Conservation (phyloP, 257 asterid species). For the Misopates orontium region DNA sequence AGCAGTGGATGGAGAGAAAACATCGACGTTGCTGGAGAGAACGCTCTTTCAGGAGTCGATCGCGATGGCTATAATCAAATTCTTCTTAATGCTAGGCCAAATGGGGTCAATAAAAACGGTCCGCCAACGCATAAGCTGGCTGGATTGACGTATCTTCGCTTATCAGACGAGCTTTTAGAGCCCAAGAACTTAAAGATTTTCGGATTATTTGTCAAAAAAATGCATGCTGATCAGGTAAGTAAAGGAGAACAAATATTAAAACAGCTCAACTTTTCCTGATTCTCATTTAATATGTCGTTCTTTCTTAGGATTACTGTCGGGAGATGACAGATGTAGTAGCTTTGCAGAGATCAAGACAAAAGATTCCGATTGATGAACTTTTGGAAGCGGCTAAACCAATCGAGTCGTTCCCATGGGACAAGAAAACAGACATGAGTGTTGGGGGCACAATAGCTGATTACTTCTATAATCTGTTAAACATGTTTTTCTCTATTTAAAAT, state of each 20-base stretch:
- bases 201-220: slow-evolving; percentile 58
- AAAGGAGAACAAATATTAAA: too few relatives aligned
- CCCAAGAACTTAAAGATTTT: slow-evolving; percentile 48
- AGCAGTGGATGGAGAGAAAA: slow-evolving; percentile 71
- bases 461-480: slow-evolving; percentile 36
- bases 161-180: slow-evolving; percentile 45
- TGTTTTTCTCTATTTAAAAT: slow-evolving; percentile 28
- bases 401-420: slow-evolving; percentile 56
- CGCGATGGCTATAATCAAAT: slow-evolving; percentile 62
- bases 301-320: slow-evolving; percentile 46
- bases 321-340: slow-evolving; percentile 42
- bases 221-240: slow-evolving; percentile 73
- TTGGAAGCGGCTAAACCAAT: slow-evolving; percentile 64
- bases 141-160: slow-evolving; percentile 68
- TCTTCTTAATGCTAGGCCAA: slow-evolving; percentile 70
- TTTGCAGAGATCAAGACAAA: slow-evolving; percentile 46
- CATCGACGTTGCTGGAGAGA: slow-evolving; percentile 75
- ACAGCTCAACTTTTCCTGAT: background rate
- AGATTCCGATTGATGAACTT: slow-evolving; percentile 54
- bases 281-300: background rate
- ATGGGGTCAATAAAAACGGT: slow-evolving; percentile 51
- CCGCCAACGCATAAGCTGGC: slow-evolving; percentile 49
- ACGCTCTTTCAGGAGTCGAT: slow-evolving; percentile 74
- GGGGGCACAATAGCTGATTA: slow-evolving; percentile 42
- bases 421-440: slow-evolving; percentile 54